These are phyloP conservation scores for Salix purpurea DNA, from an alignment of 345 rosid species.

Conservation along the genomic window DNA sequence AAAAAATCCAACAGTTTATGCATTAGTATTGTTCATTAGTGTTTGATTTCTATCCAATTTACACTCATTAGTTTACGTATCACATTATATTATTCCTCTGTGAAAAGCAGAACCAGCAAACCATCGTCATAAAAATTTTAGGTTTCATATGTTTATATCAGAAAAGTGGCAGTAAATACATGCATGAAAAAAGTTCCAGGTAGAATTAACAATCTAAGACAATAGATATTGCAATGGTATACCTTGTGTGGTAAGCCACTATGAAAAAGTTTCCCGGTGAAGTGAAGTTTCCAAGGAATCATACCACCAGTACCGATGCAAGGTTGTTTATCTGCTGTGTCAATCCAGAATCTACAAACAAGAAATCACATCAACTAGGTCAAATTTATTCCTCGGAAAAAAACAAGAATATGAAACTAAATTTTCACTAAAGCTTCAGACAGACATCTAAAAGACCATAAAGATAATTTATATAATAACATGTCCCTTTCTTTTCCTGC, in stretches of 20 bases:
- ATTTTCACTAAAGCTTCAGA: not conserved
- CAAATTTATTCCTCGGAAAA: not conserved
- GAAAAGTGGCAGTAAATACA: not conserved
- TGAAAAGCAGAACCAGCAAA: not conserved
- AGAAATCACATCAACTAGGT: slow-evolving; percentile 7
- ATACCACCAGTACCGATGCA: slow-evolving; percentile 98
- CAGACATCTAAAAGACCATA: not conserved
- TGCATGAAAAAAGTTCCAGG: not conserved
- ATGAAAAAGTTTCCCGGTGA: slow-evolving; percentile 89
- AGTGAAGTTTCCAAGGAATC: slow-evolving; percentile 95
- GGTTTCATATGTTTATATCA: not conserved
- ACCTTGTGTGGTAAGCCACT: slow-evolving; percentile 97
- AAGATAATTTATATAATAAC: not conserved
- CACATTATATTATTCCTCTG: not conserved
- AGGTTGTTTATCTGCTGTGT: slow-evolving; percentile 97
- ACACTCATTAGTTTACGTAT: not conserved
- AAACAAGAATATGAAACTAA: not conserved
- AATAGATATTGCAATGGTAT: not conserved
- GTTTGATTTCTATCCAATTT: not conserved
- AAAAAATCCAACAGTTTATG: not conserved
- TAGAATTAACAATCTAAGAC: not conserved
- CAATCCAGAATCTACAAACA: slow-evolving; percentile 80
- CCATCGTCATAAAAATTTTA: not conserved
- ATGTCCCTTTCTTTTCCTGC: not conserved
- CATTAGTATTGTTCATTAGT: not conserved